phyloP scores from a whole-genome alignment of 768 basidiomycete species.

The Galerina marginata region DNA sequence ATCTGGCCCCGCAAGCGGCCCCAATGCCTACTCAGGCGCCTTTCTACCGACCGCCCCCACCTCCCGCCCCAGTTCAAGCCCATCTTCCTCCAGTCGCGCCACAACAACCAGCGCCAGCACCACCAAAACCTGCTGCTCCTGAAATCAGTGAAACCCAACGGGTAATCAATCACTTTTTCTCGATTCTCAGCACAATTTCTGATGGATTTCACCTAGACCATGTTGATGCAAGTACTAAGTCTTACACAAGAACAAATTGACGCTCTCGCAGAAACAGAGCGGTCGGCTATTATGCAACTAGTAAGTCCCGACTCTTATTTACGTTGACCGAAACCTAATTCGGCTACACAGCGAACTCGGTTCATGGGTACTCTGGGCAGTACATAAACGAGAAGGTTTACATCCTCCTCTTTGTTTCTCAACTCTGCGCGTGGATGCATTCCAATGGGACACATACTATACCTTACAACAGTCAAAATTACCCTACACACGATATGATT shows the following conservation, averaged over 20 bases:
- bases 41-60: conserved; percentile 33
- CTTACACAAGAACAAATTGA: conserved; percentile 86
- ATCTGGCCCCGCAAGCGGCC: conserved; percentile 32
- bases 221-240: conserved; percentile 86
- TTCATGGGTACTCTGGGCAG: conserved; percentile 39
- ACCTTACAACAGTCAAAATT: too few species aligned
- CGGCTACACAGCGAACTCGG: conserved; percentile 38
- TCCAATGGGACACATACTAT: too few species aligned
- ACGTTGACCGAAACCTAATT: background rate
- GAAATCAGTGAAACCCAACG: conserved; percentile 61
- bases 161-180: conserved; percentile 23
- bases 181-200: conserved; percentile 1
- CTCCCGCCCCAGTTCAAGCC: conserved; percentile 23
- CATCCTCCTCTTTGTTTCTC: background rate
- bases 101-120: conserved; percentile 30
- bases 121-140: conserved; percentile 34
- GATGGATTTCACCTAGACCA: conserved; percentile 51
- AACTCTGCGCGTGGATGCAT: background rate
- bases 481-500: background rate
- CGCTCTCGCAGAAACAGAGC: conserved; percentile 76
- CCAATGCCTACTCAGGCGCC: conserved; percentile 33
- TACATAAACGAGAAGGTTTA: conserved; percentile 4
- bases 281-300: conserved; percentile 79
- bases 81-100: conserved; percentile 34
- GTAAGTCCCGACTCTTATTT: conserved; percentile 43